Evolutionary conservation across 305 asterid genomes (phyloP).

Genomic region (Fraxinus angustifolia): DNA sequence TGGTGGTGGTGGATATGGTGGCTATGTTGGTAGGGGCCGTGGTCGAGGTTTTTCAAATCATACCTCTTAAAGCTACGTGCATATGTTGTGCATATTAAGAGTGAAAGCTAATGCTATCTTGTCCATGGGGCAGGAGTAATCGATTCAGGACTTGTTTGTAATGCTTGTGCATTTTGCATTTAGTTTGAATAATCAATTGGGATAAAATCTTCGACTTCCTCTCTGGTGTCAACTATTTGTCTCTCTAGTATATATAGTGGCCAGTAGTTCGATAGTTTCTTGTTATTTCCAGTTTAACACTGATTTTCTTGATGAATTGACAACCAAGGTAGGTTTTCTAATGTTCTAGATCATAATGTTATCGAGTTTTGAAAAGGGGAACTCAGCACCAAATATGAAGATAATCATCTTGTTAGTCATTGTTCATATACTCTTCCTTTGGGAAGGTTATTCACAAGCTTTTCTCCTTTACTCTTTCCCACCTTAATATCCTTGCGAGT

Average conservation of each 20-base stretch:
- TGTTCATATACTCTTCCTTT: not conserved
- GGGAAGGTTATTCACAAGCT: slow-evolving; percentile 59
- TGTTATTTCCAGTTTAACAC: not conserved
- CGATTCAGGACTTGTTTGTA: slow-evolving; percentile 31
- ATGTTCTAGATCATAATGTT: not conserved
- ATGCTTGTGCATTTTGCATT: slow-evolving; percentile 41
- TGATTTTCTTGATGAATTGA: not conserved
- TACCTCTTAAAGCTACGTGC: slow-evolving; percentile 33
- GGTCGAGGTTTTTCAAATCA: slow-evolving; percentile 47
- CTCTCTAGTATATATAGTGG: not conserved
- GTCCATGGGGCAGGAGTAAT: slow-evolving; percentile 28
- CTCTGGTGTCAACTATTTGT: not conserved
- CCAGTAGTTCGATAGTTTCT: not conserved
- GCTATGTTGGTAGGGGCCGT: slow-evolving; percentile 62
- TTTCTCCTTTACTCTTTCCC: slow-evolving; percentile 75
- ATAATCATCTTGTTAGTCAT: not conserved
- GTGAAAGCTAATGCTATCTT: slow-evolving; percentile 27
- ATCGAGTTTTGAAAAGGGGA: not conserved
- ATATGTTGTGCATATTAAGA: slow-evolving; percentile 12
- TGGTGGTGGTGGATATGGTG: not conserved
- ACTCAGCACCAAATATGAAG: not conserved
- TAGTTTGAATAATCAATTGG: slow-evolving; percentile 29
- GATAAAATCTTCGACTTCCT: slow-evolving; percentile 19
- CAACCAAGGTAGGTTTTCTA: not conserved
- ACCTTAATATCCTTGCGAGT: slow-evolving; percentile 59